Evolutionary conservation across 257 asterid genomes (phyloP).

Genomic region (Knoxia roxburghii): DNA sequence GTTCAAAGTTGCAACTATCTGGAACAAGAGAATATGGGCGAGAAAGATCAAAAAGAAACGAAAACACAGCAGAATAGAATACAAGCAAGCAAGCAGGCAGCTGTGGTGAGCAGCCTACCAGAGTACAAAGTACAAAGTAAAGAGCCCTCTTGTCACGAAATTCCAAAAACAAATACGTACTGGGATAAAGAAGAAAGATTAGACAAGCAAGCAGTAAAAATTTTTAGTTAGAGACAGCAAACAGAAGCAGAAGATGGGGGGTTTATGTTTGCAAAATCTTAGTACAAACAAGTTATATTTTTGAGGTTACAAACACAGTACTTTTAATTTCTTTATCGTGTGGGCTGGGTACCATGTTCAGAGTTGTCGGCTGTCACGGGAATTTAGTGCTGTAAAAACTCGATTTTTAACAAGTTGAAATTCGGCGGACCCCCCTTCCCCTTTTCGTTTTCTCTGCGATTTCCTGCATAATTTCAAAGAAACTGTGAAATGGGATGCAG

Average conservation of each 20-base stretch:
- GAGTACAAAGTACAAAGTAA: conserved; percentile 5
- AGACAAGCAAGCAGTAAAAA: not conserved
- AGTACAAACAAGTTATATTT: too few species aligned
- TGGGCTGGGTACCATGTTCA: conserved; percentile 74
- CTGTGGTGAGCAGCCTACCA: conserved; percentile 9
- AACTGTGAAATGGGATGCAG: too few species aligned
- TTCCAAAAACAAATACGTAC: conserved; percentile 14
- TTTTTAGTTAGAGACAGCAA: not conserved
- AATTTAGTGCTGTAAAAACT: conserved; percentile 47
- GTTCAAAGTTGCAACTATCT: not conserved
- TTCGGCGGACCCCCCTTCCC: too few species aligned
- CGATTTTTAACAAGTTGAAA: conserved; percentile 8
- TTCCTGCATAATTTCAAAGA: too few species aligned
- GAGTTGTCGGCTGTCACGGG: conserved; percentile 89
- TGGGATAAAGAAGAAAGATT: conserved; percentile 14
- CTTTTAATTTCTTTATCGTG: conserved; percentile 20
- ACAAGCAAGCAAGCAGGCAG: too few species aligned
- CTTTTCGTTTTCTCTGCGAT: too few species aligned
- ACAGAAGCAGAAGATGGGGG: conserved; percentile 1
- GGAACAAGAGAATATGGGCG: not conserved
- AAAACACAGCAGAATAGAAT: not conserved
- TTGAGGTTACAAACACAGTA: too few species aligned
- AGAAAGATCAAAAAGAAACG: conserved; percentile 9
- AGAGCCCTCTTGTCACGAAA: conserved; percentile 12
- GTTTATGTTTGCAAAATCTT: not conserved